Percentiles rank a stretch among this genome's conserved stretches.
Conservation (phyloP, 352 stramenopile genomes). For the Nothophytophthora sp. region DNA sequence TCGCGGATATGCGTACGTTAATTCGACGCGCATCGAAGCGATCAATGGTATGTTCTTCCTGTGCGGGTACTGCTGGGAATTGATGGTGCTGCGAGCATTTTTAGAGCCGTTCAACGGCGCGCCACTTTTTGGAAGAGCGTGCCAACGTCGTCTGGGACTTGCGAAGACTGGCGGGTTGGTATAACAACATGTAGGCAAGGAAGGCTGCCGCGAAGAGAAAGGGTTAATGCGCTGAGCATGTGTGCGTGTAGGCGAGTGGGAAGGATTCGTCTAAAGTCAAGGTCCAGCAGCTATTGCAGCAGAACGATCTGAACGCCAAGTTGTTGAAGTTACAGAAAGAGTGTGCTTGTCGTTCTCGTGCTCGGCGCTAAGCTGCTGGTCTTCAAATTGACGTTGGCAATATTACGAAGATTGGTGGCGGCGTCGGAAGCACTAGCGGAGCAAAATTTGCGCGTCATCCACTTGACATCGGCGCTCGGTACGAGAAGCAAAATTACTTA, state of each 20-base stretch:
- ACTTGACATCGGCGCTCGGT: neutral
- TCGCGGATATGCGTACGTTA: conserved; percentile 23
- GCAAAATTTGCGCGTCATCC: neutral
- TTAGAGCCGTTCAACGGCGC: conserved; percentile 15
- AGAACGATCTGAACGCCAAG: conserved; percentile 30
- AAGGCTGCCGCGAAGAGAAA: neutral
- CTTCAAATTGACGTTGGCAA: no score
- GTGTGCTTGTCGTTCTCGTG: no score
- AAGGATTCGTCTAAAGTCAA: conserved; percentile 5
- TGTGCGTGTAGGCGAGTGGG: neutral
- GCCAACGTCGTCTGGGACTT: conserved; percentile 7
- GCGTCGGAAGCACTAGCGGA: neutral
- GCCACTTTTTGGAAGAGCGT: conserved; percentile 9
- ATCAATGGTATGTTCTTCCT: no score
- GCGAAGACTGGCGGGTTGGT: no score
- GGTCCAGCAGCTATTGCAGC: conserved; percentile 11
- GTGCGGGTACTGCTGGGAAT: no score
- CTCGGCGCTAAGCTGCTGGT: no score
- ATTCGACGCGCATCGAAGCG: no score
- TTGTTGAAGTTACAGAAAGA: conserved; percentile 11
- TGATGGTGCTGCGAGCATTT: no score
- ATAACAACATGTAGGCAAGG: no score
- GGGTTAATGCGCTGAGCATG: neutral
- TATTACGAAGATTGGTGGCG: neutral
- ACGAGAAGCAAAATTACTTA: neutral